phyloP scores from a whole-genome alignment of 148 eudicot genomes.

The Cornus suecica region DNA sequence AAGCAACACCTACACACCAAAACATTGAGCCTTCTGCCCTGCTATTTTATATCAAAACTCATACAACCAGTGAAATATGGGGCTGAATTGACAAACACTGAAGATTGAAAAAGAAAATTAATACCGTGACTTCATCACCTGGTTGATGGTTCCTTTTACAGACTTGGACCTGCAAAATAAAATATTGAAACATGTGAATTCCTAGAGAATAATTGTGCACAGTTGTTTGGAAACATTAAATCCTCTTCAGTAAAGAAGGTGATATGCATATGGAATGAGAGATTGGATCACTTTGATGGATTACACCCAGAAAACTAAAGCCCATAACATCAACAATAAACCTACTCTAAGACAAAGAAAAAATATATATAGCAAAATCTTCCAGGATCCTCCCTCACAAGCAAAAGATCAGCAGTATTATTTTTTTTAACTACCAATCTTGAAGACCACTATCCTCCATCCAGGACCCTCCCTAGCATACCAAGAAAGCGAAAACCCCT shows the following conservation, averaged over 20 bases:
- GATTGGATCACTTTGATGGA: no score
- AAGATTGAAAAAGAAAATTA: neutral
- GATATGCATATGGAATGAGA: neutral
- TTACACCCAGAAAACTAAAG: neutral
- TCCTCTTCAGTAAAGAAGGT: no score
- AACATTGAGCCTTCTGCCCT: neutral
- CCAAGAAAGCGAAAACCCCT: neutral
- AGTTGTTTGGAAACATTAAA: neutral
- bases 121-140: constrained; percentile 76
- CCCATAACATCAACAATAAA: neutral
- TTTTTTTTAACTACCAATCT: no score
- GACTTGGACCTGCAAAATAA: constrained; percentile 67
- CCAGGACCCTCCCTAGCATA: neutral
- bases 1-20: neutral
- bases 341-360: neutral
- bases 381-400: no score
- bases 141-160: constrained; percentile 95
- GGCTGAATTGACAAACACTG: neutral
- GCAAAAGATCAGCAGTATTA: no score
- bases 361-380: neutral
- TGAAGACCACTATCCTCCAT: no score
- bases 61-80: neutral
- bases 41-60: neutral
- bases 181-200: constrained; percentile 3
- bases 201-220: neutral